phyloP scores from a whole-genome alignment of 225 moss, liverwort and hornwort species.

The Straminergon stramineum region DNA sequence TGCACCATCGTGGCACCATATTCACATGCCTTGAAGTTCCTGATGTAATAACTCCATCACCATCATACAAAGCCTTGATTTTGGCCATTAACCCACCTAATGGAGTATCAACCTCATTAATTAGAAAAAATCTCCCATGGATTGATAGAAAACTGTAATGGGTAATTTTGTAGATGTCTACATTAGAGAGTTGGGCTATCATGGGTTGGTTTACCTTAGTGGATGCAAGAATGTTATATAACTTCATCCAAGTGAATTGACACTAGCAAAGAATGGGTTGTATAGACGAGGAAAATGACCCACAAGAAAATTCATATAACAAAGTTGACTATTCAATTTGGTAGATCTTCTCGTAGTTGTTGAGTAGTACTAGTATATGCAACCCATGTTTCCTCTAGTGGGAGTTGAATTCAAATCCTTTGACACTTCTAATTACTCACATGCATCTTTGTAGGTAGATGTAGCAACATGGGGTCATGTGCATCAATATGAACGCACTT shows the following conservation, averaged over 20 bases:
- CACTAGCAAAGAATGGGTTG: accelerated
- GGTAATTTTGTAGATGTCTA: too few relatives aligned
- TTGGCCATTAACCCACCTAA: too few relatives aligned
- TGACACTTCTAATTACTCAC: not conserved
- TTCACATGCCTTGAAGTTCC: too few relatives aligned
- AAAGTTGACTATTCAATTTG: not conserved
- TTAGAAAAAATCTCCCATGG: too few relatives aligned
- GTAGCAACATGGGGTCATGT: conserved; percentile 35
- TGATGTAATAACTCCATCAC: too few relatives aligned
- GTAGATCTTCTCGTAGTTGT: not conserved
- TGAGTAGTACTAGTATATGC: accelerated
- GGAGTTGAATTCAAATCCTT: not conserved
- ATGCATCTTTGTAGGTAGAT: conserved; percentile 19
- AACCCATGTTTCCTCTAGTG: accelerated
- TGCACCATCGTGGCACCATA: too few relatives aligned
- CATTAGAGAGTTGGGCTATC: too few relatives aligned
- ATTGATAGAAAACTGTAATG: too few relatives aligned
- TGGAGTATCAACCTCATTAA: too few relatives aligned
- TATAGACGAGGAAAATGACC: not conserved
- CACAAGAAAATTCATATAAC: not conserved
- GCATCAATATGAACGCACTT: conserved; percentile 46
- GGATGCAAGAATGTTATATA: not conserved
- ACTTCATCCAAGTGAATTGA: not conserved
- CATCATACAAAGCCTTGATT: too few relatives aligned
- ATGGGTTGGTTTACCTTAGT: too few relatives aligned